A percentile compares a stretch with the other conserved stretches of the same genome.
Evolutionary conservation across 23 red algal species (phyloP).

Genomic region (Gracilariopsis chorda): DNA sequence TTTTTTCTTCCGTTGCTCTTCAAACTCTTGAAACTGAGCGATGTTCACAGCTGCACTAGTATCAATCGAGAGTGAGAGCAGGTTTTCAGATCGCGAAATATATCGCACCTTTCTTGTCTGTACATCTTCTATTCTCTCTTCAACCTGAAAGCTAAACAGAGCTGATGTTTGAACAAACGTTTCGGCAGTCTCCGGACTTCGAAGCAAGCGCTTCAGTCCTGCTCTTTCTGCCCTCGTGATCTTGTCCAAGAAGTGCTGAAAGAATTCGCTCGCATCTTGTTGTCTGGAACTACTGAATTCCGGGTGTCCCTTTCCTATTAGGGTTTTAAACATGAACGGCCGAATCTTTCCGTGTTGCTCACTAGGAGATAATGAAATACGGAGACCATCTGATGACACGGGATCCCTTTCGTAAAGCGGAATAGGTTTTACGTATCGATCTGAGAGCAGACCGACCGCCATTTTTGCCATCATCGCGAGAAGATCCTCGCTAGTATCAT

Average conservation of each 20-base stretch:
- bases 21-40: slow-evolving; percentile 62
- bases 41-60: slow-evolving; percentile 61
- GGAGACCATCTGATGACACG: neutral
- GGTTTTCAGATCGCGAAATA: slow-evolving; percentile 48
- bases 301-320: slow-evolving; percentile 83
- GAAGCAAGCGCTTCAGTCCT: slow-evolving; percentile 3
- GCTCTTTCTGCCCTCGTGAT: slow-evolving; percentile 47
- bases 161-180: slow-evolving; percentile 37
- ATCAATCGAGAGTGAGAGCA: slow-evolving; percentile 57
- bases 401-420: slow-evolving; percentile 50
- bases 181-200: neutral
- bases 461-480: slow-evolving; percentile 72
- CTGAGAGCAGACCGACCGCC: slow-evolving; percentile 53
- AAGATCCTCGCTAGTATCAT: slow-evolving; percentile 54
- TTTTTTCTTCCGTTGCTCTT: slow-evolving; percentile 66
- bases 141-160: slow-evolving; percentile 64
- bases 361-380: neutral
- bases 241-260: slow-evolving; percentile 85
- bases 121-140: slow-evolving; percentile 70
- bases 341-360: slow-evolving; percentile 28
- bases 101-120: slow-evolving; percentile 58
- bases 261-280: slow-evolving; percentile 97
- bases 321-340: slow-evolving; percentile 89
- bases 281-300: slow-evolving; percentile 87
- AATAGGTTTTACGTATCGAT: slow-evolving; percentile 50